Percentiles rank a stretch among this genome's conserved stretches.
Conservation (phyloP, 495 filamentous ascomycete genomes). For the Lophiostoma macrostomum region DNA sequence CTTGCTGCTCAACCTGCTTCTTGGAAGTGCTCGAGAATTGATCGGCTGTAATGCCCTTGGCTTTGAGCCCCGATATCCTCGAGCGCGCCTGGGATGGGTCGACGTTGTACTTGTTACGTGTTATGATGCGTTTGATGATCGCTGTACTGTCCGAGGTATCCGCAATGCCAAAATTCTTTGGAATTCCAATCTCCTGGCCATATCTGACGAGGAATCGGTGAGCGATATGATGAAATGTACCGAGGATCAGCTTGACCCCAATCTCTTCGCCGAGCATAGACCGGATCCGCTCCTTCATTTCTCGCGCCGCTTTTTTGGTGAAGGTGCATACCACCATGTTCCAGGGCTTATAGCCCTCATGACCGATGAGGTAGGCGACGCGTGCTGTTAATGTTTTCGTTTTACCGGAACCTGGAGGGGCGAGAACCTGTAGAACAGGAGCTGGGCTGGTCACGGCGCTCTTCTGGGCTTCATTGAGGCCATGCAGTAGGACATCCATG, state of each 20-base stretch:
- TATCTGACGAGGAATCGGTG: slow-evolving; percentile 81
- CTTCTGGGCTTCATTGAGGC: slow-evolving; percentile 79
- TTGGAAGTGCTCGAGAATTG: slow-evolving; percentile 49
- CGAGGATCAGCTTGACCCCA: slow-evolving; percentile 77
- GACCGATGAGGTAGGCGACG: slow-evolving; percentile 88
- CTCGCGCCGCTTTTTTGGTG: slow-evolving; percentile 91
- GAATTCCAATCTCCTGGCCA: slow-evolving; percentile 79
- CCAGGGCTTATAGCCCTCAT: slow-evolving; percentile 73
- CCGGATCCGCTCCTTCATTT: slow-evolving; percentile 89
- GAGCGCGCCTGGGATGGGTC: slow-evolving; percentile 66
- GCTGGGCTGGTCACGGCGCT: slow-evolving; percentile 80
- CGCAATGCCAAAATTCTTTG: slow-evolving; percentile 87
- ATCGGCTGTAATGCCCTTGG: slow-evolving; percentile 57
- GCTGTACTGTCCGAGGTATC: slow-evolving; percentile 76
- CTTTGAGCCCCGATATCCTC: slow-evolving; percentile 85
- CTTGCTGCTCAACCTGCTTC: slow-evolving; percentile 61
- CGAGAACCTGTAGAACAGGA: slow-evolving; percentile 82
- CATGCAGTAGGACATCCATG: slow-evolving; percentile 53
- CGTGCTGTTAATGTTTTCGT: slow-evolving; percentile 95
- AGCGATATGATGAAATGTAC: slow-evolving; percentile 95
- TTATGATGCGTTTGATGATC: slow-evolving; percentile 78
- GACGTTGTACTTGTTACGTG: slow-evolving; percentile 54
- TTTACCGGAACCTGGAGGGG: slow-evolving; percentile 74
- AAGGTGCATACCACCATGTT: slow-evolving; percentile 98
- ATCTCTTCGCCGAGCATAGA: slow-evolving; percentile 72